Conservation (phyloP, 768 basidiomycete genomes). For the Sporobolomyces roseus region DNA sequence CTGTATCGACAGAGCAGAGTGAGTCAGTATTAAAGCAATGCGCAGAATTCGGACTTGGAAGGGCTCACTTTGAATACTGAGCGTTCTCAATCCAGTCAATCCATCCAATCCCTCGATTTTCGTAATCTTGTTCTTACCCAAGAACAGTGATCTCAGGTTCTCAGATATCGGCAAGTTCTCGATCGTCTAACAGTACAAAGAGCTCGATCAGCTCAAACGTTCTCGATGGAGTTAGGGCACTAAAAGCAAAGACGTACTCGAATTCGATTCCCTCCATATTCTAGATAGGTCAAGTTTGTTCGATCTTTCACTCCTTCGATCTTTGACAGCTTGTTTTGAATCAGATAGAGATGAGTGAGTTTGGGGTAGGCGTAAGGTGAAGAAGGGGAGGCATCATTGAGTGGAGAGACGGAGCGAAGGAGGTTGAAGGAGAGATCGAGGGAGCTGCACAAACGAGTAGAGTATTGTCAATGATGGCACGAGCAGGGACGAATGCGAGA, state of each 20-base stretch:
- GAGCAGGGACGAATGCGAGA: slow-evolving; percentile 5
- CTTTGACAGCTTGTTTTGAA: slow-evolving; percentile 87
- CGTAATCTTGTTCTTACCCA: slow-evolving; percentile 95
- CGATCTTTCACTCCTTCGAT: slow-evolving; percentile 65
- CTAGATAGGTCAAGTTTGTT: slow-evolving; percentile 65
- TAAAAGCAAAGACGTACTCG: slow-evolving; percentile 57
- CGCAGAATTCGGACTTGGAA: not conserved
- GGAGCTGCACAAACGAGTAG: too few species aligned
- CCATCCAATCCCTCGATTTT: slow-evolving; percentile 74
- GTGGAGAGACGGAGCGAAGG: slow-evolving; percentile 54
- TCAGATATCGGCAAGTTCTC: slow-evolving; percentile 69
- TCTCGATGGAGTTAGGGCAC: too few species aligned
- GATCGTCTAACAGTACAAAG: slow-evolving; percentile 60
- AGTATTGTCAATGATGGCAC: too few species aligned
- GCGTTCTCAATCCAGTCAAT: slow-evolving; percentile 70
- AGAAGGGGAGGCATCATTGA: slow-evolving; percentile 62
- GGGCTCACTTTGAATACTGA: slow-evolving; percentile 68
- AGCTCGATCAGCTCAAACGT: too few species aligned
- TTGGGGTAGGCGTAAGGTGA: slow-evolving; percentile 53
- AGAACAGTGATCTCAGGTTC: slow-evolving; percentile 86
- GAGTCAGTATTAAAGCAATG: too few species aligned
- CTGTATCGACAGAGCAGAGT: slow-evolving; percentile 40
- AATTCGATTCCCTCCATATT: slow-evolving; percentile 88
- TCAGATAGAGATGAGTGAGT: slow-evolving; percentile 79
- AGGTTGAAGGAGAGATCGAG: slow-evolving; percentile 96